A percentile compares a stretch with the other conserved stretches of the same genome.
Evolutionary conservation across 495 filamentous ascomycete genomes (phyloP).

Genomic region (Mycothermus thermophilus): DNA sequence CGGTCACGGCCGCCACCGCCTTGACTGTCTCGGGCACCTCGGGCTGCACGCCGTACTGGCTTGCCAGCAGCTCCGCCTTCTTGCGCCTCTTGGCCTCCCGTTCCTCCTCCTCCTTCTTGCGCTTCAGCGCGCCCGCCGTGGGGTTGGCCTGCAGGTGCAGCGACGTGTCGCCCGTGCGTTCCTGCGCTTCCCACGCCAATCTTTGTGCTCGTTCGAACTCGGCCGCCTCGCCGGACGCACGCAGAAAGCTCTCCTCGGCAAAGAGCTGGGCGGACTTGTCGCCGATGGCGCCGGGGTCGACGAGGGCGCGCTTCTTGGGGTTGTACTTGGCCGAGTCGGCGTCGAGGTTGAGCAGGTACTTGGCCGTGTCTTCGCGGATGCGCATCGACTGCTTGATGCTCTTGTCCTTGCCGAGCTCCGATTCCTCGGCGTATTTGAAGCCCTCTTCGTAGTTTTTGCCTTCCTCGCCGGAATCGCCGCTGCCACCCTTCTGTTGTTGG

Average conservation of each 20-base stretch:
- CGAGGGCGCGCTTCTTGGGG: conserved; percentile 89
- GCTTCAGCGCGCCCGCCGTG: conserved; percentile 72
- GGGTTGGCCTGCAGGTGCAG: conserved; percentile 91
- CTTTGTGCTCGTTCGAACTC: conserved; percentile 83
- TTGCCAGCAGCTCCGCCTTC: conserved; percentile 56
- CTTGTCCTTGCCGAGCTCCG: conserved; percentile 89
- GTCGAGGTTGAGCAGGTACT: conserved; percentile 89
- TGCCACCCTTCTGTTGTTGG: conserved; percentile 29
- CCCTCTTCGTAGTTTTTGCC: conserved; percentile 19
- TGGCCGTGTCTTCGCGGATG: conserved; percentile 94
- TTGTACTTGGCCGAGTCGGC: conserved; percentile 96
- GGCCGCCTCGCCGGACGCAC: conserved; percentile 80
- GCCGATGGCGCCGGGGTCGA: conserved; percentile 68
- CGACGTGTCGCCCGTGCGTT: conserved; percentile 56
- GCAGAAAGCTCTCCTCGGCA: conserved; percentile 87
- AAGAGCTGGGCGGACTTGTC: conserved; percentile 80
- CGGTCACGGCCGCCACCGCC: conserved; percentile 56
- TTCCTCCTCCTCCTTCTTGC: conserved; percentile 65
- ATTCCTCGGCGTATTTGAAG: conserved; percentile 80
- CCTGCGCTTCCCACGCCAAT: conserved; percentile 93
- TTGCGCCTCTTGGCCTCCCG: conserved; percentile 50
- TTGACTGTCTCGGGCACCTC: conserved; percentile 48
- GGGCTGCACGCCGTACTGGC: conserved; percentile 72
- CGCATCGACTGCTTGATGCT: conserved; percentile 78
- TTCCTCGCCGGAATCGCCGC: conserved; percentile 33